Evolutionary conservation across 106 monocot genomes (phyloP), one percentile per base, ranked within the genome.

Genomic region (Posidonia australis): DNA sequence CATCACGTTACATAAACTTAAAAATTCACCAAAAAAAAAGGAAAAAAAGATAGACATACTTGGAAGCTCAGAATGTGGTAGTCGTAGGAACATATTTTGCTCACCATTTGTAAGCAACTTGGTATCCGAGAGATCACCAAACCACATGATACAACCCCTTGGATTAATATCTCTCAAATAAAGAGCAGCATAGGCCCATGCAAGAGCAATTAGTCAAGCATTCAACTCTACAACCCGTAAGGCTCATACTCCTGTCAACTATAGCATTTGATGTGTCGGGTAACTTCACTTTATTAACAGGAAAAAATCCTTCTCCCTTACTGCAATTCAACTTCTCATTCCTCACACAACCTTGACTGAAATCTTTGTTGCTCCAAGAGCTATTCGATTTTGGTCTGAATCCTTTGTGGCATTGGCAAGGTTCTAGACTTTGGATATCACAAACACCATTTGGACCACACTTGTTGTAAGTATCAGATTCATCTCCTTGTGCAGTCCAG

Each of bases 361-460:
- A 31, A 63, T 80, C 72, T 3, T 55, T 46, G 22, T 72, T 46
- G 12, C 30, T 54, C 83, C 83, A 83, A 1, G 75, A 65, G 12
- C 1, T 58, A 12, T 25, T 32, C 0, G 54, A 73, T 3, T 27
- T 26, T 13, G 60, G 43, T 6, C n/a, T 65, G 76, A 80, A 84
- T 0, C 77, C 80, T 29, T 28, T n/a, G 0, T 70, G 5, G 47
- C 83, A 84, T 13, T 17, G 27, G 63, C 83, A 84, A 45, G 24
- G 48, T 5, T 55, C 43, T 1, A 57, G 17, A 14, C 48, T 49
- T 2, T 65, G 21, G 23, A 60, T 66, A 27, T 52, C 62, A 58
- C 83, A 84, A 54, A 28, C 48, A 1, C 83, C 74, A 16, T 79
- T 79, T 13, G 79, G 55, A 4, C 80, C 80, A 42, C 83, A 84